Evolutionary conservation across 2,329 filamentous ascomycete species (phyloP).

Genomic region (Cladosporium sp.): DNA sequence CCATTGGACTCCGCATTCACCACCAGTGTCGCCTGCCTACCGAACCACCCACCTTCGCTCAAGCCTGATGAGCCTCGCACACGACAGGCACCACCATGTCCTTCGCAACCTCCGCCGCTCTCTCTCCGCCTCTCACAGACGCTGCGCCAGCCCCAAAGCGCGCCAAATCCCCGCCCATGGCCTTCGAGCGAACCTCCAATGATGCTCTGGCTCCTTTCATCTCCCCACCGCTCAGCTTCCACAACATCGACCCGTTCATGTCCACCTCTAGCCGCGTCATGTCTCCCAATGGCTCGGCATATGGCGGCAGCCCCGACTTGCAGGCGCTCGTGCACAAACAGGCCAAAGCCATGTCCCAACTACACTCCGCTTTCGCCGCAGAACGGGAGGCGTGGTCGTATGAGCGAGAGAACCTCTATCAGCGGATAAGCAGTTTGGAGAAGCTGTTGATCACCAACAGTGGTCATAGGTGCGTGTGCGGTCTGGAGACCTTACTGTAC

Average conservation of each 20-base stretch:
- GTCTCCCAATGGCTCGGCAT: conserved; percentile 16
- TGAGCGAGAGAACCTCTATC: conserved; percentile 29
- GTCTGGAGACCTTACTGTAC: not conserved
- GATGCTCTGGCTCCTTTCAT: conserved; percentile 27
- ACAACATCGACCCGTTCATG: conserved; percentile 13
- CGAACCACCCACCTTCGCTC: not conserved
- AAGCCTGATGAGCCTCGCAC: not conserved
- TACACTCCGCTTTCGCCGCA: conserved; percentile 33
- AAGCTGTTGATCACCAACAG: conserved; percentile 30
- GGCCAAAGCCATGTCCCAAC: conserved; percentile 26
- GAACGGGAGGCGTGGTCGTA: conserved; percentile 32
- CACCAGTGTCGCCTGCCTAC: not conserved
- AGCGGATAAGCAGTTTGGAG: conserved; percentile 33
- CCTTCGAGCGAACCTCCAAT: conserved; percentile 33
- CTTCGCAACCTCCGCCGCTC: not conserved
- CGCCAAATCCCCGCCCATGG: conserved; percentile 33
- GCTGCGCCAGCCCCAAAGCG: conserved; percentile 7
- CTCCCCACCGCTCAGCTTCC: conserved; percentile 17
- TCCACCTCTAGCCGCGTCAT: conserved; percentile 20
- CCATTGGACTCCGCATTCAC: not conserved
- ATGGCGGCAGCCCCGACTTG: conserved; percentile 18
- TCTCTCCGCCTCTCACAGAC: not conserved
- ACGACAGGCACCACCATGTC: conserved; percentile 8
- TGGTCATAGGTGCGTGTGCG: conserved; percentile 29
- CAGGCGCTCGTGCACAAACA: conserved; percentile 34